These are phyloP conservation scores for Dalbergia cochinchinensis DNA, from an alignment of 306 rosid genomes.

Conservation along the genomic window DNA sequence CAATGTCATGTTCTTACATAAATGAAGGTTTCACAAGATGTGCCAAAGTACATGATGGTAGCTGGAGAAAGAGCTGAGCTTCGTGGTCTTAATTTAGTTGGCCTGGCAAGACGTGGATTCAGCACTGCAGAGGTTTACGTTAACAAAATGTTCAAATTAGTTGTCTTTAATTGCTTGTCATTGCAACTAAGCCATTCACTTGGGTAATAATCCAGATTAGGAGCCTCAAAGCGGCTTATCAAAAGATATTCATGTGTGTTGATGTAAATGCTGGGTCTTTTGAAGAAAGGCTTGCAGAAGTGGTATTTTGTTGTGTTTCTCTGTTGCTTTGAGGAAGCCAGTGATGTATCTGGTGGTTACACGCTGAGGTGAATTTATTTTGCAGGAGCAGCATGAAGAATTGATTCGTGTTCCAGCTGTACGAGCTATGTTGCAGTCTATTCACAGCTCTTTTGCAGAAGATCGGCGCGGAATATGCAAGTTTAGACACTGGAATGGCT, in stretches of 20 bases:
- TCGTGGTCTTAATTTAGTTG: conserved; percentile 88
- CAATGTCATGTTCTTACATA: conserved; percentile 46
- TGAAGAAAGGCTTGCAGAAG: conserved; percentile 77
- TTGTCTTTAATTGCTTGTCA: conserved; percentile 36
- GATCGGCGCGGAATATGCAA: conserved; percentile 89
- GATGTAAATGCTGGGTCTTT: conserved; percentile 62
- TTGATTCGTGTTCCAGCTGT: conserved; percentile 65
- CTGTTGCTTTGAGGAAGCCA: conserved; percentile 16
- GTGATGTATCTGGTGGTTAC: conserved; percentile 6
- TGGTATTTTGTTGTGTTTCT: conserved; percentile 60
- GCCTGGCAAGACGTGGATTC: conserved; percentile 82
- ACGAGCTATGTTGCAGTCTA: conserved; percentile 68
- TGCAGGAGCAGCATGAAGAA: conserved; percentile 76
- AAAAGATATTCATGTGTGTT: conserved; percentile 77
- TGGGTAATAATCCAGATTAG: conserved; percentile 64
- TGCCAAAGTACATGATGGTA: conserved; percentile 90
- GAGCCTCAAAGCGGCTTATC: conserved; percentile 76
- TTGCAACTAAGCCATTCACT: conserved; percentile 37
- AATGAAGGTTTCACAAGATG: conserved; percentile 85
- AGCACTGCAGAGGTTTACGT: conserved; percentile 66
- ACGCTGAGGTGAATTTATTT: conserved; percentile 39
- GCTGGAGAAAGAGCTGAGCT: conserved; percentile 87
- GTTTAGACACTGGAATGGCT: conserved; percentile 67
- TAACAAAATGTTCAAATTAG: conserved; percentile 32
- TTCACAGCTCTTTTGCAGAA: conserved; percentile 66